These are phyloP conservation scores for Collybia mongolica DNA, from an alignment of 768 basidiomycete species.

Conservation along the genomic window DNA sequence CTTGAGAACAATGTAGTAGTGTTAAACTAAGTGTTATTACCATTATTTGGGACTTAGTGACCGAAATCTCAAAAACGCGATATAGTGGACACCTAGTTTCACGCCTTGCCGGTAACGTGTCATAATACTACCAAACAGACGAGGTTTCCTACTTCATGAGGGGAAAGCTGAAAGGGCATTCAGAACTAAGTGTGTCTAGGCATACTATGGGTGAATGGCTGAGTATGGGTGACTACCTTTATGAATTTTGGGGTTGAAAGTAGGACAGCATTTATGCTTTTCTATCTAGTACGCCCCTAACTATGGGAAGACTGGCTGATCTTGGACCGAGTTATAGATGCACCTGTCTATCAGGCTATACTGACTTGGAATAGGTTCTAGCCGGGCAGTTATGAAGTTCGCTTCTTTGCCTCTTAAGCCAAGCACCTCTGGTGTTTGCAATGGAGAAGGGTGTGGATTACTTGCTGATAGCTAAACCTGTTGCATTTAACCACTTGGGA, in stretches of 20 bases:
- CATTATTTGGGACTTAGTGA: too few relatives aligned
- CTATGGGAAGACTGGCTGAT: constrained; percentile 28
- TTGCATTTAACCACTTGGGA: constrained; percentile 33
- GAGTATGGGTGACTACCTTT: constrained; percentile 3
- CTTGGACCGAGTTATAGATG: constrained; percentile 33
- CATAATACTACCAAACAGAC: constrained; percentile 16
- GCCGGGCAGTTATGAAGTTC: constrained; percentile 17
- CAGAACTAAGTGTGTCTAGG: neutral
- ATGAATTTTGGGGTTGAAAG: constrained; percentile 13
- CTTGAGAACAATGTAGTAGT: too few relatives aligned
- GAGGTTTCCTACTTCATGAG: constrained; percentile 28
- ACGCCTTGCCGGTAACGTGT: too few relatives aligned
- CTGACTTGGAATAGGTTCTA: constrained; percentile 29
- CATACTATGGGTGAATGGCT: neutral
- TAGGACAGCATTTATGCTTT: neutral
- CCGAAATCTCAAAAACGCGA: neutral
- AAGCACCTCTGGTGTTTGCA: constrained; percentile 27
- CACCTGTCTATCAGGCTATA: constrained; percentile 28
- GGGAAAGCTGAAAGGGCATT: constrained; percentile 16
- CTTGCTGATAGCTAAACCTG: constrained; percentile 40
- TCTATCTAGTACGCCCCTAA: constrained; percentile 14
- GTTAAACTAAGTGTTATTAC: too few relatives aligned
- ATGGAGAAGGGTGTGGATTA: constrained; percentile 33
- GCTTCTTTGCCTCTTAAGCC: constrained; percentile 15
- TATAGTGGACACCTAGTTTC: neutral